Percentiles rank a stretch among this genome's conserved stretches.
These are phyloP conservation scores for Saccharomycopsis oosterbeekiorum DNA, from an alignment of 805 yeast species.

Conservation along the genomic window DNA sequence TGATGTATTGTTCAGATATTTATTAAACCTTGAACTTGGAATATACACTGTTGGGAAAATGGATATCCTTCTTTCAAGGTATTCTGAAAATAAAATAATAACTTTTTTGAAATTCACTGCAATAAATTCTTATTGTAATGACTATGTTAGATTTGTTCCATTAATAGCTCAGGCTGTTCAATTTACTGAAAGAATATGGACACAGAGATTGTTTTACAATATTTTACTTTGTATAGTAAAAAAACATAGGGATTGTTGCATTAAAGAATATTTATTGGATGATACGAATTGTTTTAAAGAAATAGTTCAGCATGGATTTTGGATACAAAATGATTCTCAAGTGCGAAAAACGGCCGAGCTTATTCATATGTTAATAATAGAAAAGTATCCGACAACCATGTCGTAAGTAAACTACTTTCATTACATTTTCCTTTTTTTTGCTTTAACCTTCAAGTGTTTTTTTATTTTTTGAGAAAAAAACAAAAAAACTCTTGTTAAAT, in stretches of 20 bases:
- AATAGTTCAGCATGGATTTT: slow-evolving; percentile 29
- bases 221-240: slow-evolving; percentile 22
- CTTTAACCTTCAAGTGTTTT: not conserved
- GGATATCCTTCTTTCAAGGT: slow-evolving; percentile 17
- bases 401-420: slow-evolving; percentile 7
- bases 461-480: not conserved
- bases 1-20: slow-evolving; percentile 26
- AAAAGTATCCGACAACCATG: slow-evolving; percentile 18
- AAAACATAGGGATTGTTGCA: slow-evolving; percentile 29
- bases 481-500: not conserved
- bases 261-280: slow-evolving; percentile 26
- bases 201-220: slow-evolving; percentile 25
- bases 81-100: slow-evolving; percentile 20
- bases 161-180: slow-evolving; percentile 30
- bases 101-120: slow-evolving; percentile 20
- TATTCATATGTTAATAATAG: slow-evolving; percentile 21
- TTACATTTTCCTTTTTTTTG: not conserved
- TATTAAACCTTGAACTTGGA: slow-evolving; percentile 30
- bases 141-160: slow-evolving; percentile 27
- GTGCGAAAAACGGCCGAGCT: slow-evolving; percentile 23
- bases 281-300: slow-evolving; percentile 23
- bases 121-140: slow-evolving; percentile 24
- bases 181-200: slow-evolving; percentile 18
- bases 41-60: slow-evolving; percentile 21
- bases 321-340: slow-evolving; percentile 23